A percentile compares a stretch with the other conserved stretches of the same genome.
Evolutionary conservation across 768 basidiomycete species (phyloP).

Genomic region (Trichaptum fuscoviolaceum): DNA sequence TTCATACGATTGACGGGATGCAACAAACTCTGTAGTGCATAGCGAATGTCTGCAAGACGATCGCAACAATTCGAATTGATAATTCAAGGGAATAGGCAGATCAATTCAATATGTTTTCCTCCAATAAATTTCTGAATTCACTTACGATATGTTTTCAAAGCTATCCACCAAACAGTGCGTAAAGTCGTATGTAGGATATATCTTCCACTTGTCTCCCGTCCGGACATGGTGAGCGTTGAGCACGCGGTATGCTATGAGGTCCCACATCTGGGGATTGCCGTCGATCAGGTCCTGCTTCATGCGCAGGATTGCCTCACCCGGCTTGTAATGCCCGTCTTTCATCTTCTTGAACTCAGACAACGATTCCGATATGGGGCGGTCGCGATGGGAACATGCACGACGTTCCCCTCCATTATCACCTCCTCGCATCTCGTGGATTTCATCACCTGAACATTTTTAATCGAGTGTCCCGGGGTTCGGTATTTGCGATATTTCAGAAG

Average conservation of each 20-base stretch:
- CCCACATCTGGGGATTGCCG: slow-evolving; percentile 99
- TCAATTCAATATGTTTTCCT: not conserved
- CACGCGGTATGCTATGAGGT: slow-evolving; percentile 93
- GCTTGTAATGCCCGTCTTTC: slow-evolving; percentile 85
- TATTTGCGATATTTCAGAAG: not conserved
- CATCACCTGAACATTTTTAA: slow-evolving; percentile 59
- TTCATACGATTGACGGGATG: slow-evolving; percentile 94
- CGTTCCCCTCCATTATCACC: slow-evolving; percentile 76
- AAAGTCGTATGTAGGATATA: slow-evolving; percentile 98
- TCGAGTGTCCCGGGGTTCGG: not conserved
- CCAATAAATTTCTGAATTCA: slow-evolving; percentile 15
- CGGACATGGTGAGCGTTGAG: slow-evolving; percentile 89
- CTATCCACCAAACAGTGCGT: slow-evolving; percentile 98
- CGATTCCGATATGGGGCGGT: slow-evolving; percentile 82
- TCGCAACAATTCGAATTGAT: slow-evolving; percentile 7
- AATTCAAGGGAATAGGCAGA: not conserved
- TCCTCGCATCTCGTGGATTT: slow-evolving; percentile 85
- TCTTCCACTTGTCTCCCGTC: slow-evolving; percentile 89
- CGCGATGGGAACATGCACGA: slow-evolving; percentile 80
- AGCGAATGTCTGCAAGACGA: slow-evolving; percentile 73
- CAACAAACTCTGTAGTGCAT: slow-evolving; percentile 94
- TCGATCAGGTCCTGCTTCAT: slow-evolving; percentile 97
- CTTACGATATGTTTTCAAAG: slow-evolving; percentile 98
- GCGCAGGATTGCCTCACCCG: slow-evolving; percentile 87
- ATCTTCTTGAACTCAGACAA: slow-evolving; percentile 85